Base-by-base conservation (phyloP, 768 basidiomycete species). In the Mycena belliarum region DNA sequence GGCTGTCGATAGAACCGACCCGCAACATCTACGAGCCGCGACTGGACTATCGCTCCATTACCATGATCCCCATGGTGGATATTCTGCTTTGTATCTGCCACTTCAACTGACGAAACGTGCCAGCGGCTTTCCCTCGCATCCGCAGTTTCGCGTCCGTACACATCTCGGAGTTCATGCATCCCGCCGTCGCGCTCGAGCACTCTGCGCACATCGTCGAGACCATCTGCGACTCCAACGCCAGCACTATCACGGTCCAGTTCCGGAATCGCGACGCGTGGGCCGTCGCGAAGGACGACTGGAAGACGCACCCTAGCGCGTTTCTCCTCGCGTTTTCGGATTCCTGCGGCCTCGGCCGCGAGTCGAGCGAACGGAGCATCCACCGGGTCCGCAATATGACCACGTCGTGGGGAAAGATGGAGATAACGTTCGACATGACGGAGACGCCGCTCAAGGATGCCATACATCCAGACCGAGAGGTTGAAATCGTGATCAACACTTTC, bases 41-140 rank as follows among this genome's bases (percentile, higher is more conserved):
- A 25, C 40, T n/a, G 25, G 38, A 6, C 38, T 51, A 3, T 18
- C 49, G 9, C 15, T 51, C 15, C 49, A 51, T 25, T 51, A 51
- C 18, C 49, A 51, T 29, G 49, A 51, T 41, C 49, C 49, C 1
- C 25, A 51, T 20, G 49, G 49, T 51, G n/a, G n/a, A n/a, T n/a
- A n/a, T n/a, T n/a, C 38, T 5, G 8, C n/a, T 6, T 20, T n/a
- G n/a, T 12, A n/a, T 40, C 35, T 15, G 32, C 32, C n/a, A n/a
- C n/a, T n/a, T n/a, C n/a, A n/a, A n/a, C n/a, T n/a, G 15, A 28
- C 24, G 16, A 20, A 7, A 32, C 29, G 15, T 21, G 21, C 2
- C 10, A 52, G 50, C 50, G 9, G 9, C 50, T 12, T 52, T 52
- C 23, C 26, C 38, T 4, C 18, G 11, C 15, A 52, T 52, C 40